phyloP scores from a whole-genome alignment of 768 basidiomycete species.

The Amanita phalloides region DNA sequence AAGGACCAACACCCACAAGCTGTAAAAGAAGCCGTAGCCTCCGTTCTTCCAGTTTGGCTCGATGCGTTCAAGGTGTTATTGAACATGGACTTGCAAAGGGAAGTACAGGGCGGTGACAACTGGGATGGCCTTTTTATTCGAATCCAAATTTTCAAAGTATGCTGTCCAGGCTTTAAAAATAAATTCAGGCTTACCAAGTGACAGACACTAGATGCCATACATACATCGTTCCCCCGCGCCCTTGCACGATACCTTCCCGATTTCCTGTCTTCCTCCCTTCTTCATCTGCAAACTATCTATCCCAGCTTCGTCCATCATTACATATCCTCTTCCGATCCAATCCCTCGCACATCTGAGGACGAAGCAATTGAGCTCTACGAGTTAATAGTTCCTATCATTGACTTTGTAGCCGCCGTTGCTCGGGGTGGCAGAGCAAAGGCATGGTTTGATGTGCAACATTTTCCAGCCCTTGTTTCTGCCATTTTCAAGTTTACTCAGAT shows the following conservation, averaged over 20 bases:
- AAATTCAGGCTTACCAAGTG: background rate
- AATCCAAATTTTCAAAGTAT: constrained; percentile 79
- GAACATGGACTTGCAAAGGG: constrained; percentile 47
- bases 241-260: constrained; percentile 52
- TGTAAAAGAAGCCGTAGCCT: constrained; percentile 71
- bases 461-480: constrained; percentile 37
- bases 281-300: constrained; percentile 48
- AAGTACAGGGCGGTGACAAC: constrained; percentile 43
- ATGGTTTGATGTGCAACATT: constrained; percentile 48
- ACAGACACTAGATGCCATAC: constrained; percentile 65
- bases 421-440: constrained; percentile 54
- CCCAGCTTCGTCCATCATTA: constrained; percentile 55
- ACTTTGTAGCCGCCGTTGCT: constrained; percentile 61
- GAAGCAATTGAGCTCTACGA: constrained; percentile 66
- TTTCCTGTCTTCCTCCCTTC: constrained; percentile 46
- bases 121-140: constrained; percentile 82
- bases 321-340: constrained; percentile 39
- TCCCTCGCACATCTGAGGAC: constrained; percentile 65
- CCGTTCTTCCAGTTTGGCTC: constrained; percentile 86
- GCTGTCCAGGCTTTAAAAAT: constrained; percentile 6
- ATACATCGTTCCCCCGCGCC: constrained; percentile 72
- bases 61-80: constrained; percentile 79
- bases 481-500: constrained; percentile 75
- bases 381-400: constrained; percentile 69
- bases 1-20: constrained; percentile 86